phyloP scores from a whole-genome alignment of 306 rosid species.

The Trifolium pratense region DNA sequence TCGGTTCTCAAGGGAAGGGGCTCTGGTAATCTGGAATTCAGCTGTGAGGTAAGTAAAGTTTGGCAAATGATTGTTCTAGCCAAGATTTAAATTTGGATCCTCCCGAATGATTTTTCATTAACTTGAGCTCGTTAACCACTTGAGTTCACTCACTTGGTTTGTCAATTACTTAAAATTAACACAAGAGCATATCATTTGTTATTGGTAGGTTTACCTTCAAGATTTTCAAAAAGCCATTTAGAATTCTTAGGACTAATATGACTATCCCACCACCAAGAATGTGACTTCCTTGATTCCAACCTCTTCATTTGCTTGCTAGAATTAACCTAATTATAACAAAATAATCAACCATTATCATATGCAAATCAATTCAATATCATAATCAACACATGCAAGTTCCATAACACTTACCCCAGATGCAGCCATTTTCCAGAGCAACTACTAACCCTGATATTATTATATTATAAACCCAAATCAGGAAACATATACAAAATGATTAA shows the following conservation, averaged over 20 bases:
- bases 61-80: too few species aligned
- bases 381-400: constrained; percentile 20
- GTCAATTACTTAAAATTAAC: background rate
- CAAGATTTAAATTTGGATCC: too few species aligned
- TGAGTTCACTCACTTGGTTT: too few species aligned
- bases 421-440: constrained; percentile 57
- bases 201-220: constrained; percentile 62
- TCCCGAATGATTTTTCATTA: too few species aligned
- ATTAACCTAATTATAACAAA: constrained; percentile 47
- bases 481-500: background rate
- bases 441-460: constrained; percentile 3
- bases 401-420: constrained; percentile 57
- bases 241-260: constrained; percentile 78
- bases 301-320: constrained; percentile 62
- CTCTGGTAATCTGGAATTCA: too few species aligned
- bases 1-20: too few species aligned
- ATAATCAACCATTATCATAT: background rate
- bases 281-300: constrained; percentile 70
- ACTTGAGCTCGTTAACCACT: too few species aligned
- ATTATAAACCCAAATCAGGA: background rate
- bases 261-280: constrained; percentile 99
- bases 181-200: constrained; percentile 17
- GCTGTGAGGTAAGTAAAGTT: too few species aligned
- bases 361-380: constrained; percentile 4
- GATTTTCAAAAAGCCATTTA: constrained; percentile 87